phyloP scores from a whole-genome alignment of 2,329 filamentous ascomycete genomes.

The Pseudovirgaria hyperparasitica region DNA sequence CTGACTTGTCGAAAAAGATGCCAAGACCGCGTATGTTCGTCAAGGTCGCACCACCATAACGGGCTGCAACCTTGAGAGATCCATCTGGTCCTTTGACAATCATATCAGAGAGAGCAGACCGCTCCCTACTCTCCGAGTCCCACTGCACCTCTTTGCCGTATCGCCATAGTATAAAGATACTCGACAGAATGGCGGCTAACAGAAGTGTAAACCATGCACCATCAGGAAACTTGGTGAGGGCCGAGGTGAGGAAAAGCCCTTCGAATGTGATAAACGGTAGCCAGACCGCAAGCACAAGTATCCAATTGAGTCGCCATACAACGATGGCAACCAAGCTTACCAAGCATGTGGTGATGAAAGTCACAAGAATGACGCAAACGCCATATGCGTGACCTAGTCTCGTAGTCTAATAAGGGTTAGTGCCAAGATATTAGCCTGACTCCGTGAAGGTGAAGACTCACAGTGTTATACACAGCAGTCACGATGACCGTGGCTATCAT shows the following conservation, averaged over 20 bases:
- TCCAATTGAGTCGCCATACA: conserved; percentile 53
- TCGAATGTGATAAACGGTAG: conserved; percentile 55
- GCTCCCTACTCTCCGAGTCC: conserved; percentile 53
- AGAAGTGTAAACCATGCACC: conserved; percentile 69
- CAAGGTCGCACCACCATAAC: conserved; percentile 21
- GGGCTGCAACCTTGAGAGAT: conserved; percentile 23
- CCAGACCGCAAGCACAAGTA: conserved; percentile 49
- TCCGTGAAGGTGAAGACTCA: conserved; percentile 24
- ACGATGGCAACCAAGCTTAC: conserved; percentile 59
- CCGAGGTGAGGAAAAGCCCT: conserved; percentile 55
- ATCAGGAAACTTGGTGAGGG: conserved; percentile 58
- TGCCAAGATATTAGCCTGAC: neutral
- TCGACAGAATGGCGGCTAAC: conserved; percentile 48
- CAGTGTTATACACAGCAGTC: conserved; percentile 60
- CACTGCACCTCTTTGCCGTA: conserved; percentile 71
- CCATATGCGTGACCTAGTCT: conserved; percentile 20
- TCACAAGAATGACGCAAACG: conserved; percentile 68
- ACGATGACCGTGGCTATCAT: conserved; percentile 66
- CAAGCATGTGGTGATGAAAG: conserved; percentile 66
- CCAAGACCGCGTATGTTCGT: conserved; percentile 43
- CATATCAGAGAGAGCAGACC: conserved; percentile 32
- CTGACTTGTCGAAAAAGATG: conserved; percentile 69
- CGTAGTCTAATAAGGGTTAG: conserved; percentile 5
- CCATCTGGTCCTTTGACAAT: conserved; percentile 22
- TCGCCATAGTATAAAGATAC: conserved; percentile 61